Base-by-base conservation (phyloP, 805 yeast species). In the Komagataella mondaviorum region DNA sequence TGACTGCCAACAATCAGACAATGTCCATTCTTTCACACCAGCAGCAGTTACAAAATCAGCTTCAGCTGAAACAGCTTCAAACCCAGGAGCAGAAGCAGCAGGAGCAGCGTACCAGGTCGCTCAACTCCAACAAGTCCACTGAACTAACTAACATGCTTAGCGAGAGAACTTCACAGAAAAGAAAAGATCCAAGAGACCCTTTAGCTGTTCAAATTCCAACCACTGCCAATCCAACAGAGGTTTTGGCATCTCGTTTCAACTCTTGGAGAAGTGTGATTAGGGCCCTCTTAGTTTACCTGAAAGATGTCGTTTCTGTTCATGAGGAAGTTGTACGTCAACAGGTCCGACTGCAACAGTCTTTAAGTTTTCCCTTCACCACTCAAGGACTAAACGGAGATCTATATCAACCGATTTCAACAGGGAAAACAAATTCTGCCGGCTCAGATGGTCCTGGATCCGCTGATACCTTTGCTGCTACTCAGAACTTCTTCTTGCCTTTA, bases 251-350 rank as follows among this genome's bases (percentile, higher is more conserved):
- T 24, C 72, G 98, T 55, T 90, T 91, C 64, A 75, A 81, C 49
- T 84, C 95, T 2, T 91, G 97, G 96, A 73, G 96, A 53, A 75
- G 77, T 45, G 79, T 90, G 51, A 81, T 89, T 52, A 80, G 81
- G 55, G 83, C 91, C 43, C 68, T 91, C 52, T 74, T 87, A 18
- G 78, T 75, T 48, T 91, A 91, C 61, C 71, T 91, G 55, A 78
- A 77, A 55, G 96, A 89, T 60, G 82, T 81, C 45, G 88, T 88
- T 7, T 76, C 85, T 12, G 90, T 87, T 52, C 93, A 89, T 63
- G 96, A 90, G 64, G 96, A 90, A 62, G 77, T 88, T 16, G 81
- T 86, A 43, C 78, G 96, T 53, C 95, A 88, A 60, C 93, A 88
- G 57, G 67, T 83, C 49, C 71, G 96, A 49, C 73, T 89, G 47